Percentiles rank a stretch among this genome's conserved stretches.
Evolutionary conservation across 2,329 filamentous ascomycete genomes (phyloP).

Genomic region (Alternaria brassicae): DNA sequence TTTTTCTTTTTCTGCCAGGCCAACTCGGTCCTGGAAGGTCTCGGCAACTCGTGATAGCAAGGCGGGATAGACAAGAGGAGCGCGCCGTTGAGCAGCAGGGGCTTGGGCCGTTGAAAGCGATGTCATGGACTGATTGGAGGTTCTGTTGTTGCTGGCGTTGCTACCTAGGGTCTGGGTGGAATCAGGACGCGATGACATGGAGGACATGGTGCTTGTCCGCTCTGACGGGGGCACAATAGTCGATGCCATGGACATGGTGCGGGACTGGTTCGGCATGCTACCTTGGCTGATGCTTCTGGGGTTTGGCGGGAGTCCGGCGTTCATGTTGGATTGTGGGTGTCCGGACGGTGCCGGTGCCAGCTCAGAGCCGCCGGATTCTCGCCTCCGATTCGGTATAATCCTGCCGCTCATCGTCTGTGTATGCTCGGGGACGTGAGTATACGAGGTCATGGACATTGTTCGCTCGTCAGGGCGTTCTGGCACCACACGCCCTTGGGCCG

Average conservation of each 20-base stretch:
- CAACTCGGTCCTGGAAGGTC: slow-evolving; percentile 88
- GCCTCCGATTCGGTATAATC: slow-evolving; percentile 79
- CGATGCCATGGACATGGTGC: slow-evolving; percentile 94
- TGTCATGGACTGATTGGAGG: slow-evolving; percentile 53
- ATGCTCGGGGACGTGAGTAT: slow-evolving; percentile 77
- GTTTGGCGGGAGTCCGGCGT: slow-evolving; percentile 42
- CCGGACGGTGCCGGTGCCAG: slow-evolving; percentile 26
- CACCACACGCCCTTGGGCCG: slow-evolving; percentile 87
- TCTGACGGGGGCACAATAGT: slow-evolving; percentile 74
- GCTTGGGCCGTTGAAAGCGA: slow-evolving; percentile 44
- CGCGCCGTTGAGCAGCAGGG: slow-evolving; percentile 64
- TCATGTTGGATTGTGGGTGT: slow-evolving; percentile 30
- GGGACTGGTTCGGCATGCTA: slow-evolving; percentile 54
- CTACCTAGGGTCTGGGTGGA: slow-evolving; percentile 44
- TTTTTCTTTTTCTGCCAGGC: slow-evolving; percentile 87
- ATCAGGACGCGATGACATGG: slow-evolving; percentile 53
- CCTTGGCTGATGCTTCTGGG: slow-evolving; percentile 48
- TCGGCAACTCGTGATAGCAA: slow-evolving; percentile 91
- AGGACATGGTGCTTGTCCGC: slow-evolving; percentile 63
- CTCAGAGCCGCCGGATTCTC: slow-evolving; percentile 59
- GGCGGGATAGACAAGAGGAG: slow-evolving; percentile 92
- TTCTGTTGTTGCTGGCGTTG: slow-evolving; percentile 45
- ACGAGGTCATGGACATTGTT: slow-evolving; percentile 94
- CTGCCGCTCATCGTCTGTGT: slow-evolving; percentile 90
- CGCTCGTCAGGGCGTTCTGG: slow-evolving; percentile 92